Percentiles rank a stretch among this genome's conserved stretches.
Conservation (phyloP, 257 asterid species). For the Plantago elongata region DNA sequence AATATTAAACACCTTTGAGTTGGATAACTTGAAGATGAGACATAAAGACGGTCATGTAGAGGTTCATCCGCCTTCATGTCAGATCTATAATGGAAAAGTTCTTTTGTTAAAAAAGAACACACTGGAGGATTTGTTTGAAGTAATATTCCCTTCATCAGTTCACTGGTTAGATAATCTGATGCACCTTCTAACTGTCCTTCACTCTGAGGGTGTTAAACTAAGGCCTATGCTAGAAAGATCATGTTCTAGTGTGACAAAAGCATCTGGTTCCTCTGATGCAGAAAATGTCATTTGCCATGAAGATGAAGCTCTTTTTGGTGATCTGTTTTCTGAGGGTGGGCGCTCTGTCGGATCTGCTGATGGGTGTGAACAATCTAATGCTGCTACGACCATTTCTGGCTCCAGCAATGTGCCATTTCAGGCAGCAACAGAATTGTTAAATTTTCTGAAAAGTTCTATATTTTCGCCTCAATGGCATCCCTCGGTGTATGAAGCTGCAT, state of each 20-base stretch:
- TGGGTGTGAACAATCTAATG: slow-evolving; percentile 66
- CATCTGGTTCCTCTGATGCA: slow-evolving; percentile 63
- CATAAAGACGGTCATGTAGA: slow-evolving; percentile 23
- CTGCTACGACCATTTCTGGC: slow-evolving; percentile 45
- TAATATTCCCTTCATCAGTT: slow-evolving; percentile 58
- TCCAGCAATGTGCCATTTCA: slow-evolving; percentile 70
- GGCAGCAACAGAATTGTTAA: slow-evolving; percentile 66
- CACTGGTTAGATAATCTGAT: slow-evolving; percentile 82
- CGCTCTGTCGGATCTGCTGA: slow-evolving; percentile 84
- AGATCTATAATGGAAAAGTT: slow-evolving; percentile 33
- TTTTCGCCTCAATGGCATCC: slow-evolving; percentile 76
- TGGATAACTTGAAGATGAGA: slow-evolving; percentile 38
- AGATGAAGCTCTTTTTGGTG: slow-evolving; percentile 98
- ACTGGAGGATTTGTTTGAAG: slow-evolving; percentile 54
- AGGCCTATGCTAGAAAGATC: slow-evolving; percentile 72
- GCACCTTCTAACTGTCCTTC: slow-evolving; percentile 65
- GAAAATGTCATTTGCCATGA: slow-evolving; percentile 73
- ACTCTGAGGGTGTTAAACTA: slow-evolving; percentile 73
- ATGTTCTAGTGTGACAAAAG: slow-evolving; percentile 53
- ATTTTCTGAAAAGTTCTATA: slow-evolving; percentile 53
- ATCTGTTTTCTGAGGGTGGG: slow-evolving; percentile 91
- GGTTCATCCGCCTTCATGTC: slow-evolving; percentile 47
- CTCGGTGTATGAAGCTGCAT: slow-evolving; percentile 52
- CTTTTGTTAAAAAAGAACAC: slow-evolving; percentile 54
- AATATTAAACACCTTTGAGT: slow-evolving; percentile 33